Evolutionary conservation across 192 early-diverging fungal genomes (phyloP).

Genomic region (Coemansia umbellata): DNA sequence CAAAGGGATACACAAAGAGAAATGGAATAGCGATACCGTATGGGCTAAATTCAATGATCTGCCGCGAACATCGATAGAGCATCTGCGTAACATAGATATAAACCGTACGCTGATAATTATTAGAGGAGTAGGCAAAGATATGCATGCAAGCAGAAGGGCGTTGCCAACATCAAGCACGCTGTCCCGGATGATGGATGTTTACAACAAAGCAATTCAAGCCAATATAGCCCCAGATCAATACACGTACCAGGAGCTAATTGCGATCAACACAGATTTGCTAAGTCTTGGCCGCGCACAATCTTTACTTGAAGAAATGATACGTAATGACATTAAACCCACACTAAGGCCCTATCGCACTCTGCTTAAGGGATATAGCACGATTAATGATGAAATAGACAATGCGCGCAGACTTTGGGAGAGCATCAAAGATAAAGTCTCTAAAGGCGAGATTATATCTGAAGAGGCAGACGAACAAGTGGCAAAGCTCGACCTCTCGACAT

Average conservation of each 20-base stretch:
- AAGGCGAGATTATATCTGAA: constrained; percentile 10
- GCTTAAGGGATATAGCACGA: constrained; percentile 36
- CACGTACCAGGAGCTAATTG: constrained; percentile 44
- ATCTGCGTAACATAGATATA: constrained; percentile 31
- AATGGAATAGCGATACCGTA: constrained; percentile 29
- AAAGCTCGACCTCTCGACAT: constrained; percentile 25
- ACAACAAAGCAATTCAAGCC: constrained; percentile 2
- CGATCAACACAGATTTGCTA: constrained; percentile 28
- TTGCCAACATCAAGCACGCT: constrained; percentile 15
- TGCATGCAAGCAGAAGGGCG: background rate
- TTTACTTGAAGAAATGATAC: constrained; percentile 27
- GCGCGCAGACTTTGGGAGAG: constrained; percentile 34
- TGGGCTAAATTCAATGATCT: constrained; percentile 24
- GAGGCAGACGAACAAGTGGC: background rate
- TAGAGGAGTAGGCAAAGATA: constrained; percentile 1
- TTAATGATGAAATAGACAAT: constrained; percentile 24
- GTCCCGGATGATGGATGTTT: constrained; percentile 23
- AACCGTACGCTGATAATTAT: constrained; percentile 33
- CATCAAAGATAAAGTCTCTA: constrained; percentile 13
- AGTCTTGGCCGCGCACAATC: constrained; percentile 26
- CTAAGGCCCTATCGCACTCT: constrained; percentile 41
- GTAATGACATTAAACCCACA: constrained; percentile 17
- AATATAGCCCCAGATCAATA: constrained; percentile 25
- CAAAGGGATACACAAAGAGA: constrained; percentile 11
- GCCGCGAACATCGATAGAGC: constrained; percentile 5